A percentile compares a stretch with the other conserved stretches of the same genome.
phyloP scores from a whole-genome alignment of 2,329 filamentous ascomycete genomes.

The Lachnellula occidentalis region DNA sequence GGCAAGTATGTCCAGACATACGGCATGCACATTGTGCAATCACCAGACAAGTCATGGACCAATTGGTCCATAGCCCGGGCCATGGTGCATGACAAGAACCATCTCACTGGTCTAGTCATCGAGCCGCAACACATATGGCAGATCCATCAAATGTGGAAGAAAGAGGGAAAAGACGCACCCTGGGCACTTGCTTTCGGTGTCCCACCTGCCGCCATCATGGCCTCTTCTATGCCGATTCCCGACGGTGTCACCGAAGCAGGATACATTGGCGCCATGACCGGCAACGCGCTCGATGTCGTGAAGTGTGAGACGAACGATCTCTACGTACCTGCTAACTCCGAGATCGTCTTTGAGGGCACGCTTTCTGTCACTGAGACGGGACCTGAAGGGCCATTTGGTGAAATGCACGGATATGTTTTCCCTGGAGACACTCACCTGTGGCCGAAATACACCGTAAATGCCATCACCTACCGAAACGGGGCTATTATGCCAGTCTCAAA shows the following conservation, averaged over 20 bases:
- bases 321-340: slow-evolving; percentile 42
- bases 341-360: slow-evolving; percentile 47
- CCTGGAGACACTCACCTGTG: slow-evolving; percentile 34
- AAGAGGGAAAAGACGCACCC: slow-evolving; percentile 40
- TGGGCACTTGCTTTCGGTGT: slow-evolving; percentile 45
- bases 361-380: slow-evolving; percentile 39
- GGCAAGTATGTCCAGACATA: slow-evolving; percentile 47
- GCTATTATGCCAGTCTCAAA: slow-evolving; percentile 43
- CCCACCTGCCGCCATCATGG: slow-evolving; percentile 45
- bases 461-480: slow-evolving; percentile 43
- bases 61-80: slow-evolving; percentile 42
- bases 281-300: slow-evolving; percentile 40
- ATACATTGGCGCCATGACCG: slow-evolving; percentile 44
- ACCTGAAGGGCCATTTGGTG: slow-evolving; percentile 45
- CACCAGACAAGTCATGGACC: slow-evolving; percentile 42
- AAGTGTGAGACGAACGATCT: slow-evolving; percentile 48
- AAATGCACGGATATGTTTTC: slow-evolving; percentile 42
- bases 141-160: slow-evolving; percentile 43
- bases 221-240: slow-evolving; percentile 43
- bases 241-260: slow-evolving; percentile 43
- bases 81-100: slow-evolving; percentile 42
- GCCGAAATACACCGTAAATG: slow-evolving; percentile 40
- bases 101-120: slow-evolving; percentile 38
- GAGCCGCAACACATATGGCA: slow-evolving; percentile 42
- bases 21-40: slow-evolving; percentile 43